phyloP scores from a whole-genome alignment of 2,329 filamentous ascomycete species.

The Gnomoniopsis sp. region DNA sequence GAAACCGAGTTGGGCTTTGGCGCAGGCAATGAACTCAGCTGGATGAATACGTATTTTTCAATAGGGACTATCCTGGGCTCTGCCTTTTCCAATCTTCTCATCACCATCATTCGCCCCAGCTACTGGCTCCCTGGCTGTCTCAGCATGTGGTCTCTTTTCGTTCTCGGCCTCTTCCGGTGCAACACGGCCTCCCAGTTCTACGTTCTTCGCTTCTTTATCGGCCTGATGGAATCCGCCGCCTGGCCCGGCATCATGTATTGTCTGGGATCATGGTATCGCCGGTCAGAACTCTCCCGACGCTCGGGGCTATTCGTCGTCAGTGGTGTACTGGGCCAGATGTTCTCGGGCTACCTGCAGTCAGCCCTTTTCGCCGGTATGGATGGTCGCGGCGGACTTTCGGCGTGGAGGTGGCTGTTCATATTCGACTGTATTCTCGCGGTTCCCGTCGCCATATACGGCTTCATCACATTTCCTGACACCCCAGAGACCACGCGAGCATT shows the following conservation, averaged over 20 bases:
- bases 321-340: constrained; percentile 44
- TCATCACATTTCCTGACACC: constrained; percentile 38
- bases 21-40: constrained; percentile 37
- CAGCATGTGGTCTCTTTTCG: constrained; percentile 35
- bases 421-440: constrained; percentile 35
- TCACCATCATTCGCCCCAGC: constrained; percentile 40
- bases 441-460: constrained; percentile 34
- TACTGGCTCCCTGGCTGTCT: constrained; percentile 38
- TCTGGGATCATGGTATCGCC: constrained; percentile 58
- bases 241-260: constrained; percentile 53
- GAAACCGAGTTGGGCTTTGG: constrained; percentile 41
- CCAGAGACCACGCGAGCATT: constrained; percentile 39
- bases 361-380: constrained; percentile 32
- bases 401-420: constrained; percentile 37
- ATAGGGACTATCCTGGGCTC: constrained; percentile 45
- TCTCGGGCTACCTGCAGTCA: constrained; percentile 33
- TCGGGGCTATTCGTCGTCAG: constrained; percentile 57
- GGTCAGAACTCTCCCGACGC: constrained; percentile 53
- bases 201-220: constrained; percentile 51
- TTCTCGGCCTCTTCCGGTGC: constrained; percentile 38
- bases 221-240: constrained; percentile 52
- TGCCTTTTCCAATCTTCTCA: constrained; percentile 39
- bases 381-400: constrained; percentile 29
- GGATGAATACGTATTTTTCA: constrained; percentile 44
- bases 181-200: constrained; percentile 37